Base-by-base conservation (phyloP, 768 basidiomycete species). In the Pholiota conissans region DNA sequence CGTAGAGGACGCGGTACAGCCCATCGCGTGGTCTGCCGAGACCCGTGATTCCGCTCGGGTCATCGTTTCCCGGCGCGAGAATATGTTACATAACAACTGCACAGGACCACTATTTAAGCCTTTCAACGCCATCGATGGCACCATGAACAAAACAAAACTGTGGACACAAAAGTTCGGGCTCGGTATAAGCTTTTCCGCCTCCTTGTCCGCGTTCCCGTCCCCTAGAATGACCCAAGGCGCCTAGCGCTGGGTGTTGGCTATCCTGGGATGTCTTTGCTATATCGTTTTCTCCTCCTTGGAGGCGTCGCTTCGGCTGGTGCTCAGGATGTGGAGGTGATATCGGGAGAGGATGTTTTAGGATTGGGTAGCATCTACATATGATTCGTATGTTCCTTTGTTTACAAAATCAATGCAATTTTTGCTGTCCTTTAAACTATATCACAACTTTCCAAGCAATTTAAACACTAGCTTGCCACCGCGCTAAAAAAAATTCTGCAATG, bases 171-270 rank as follows among this genome's bases (percentile, higher is more conserved):
- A 93, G 91, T 93, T 93, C 91, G 91, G 89, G 83, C 91, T 81
- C 70, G 90, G 87, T 75, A 71, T 75, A 79, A 87, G 84, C 83
- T 82, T 74, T 80, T 83, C 86, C 87, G 85, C 83, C 83, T 91
- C 85, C 90, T 85, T 84, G 90, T 84, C 88, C 91, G 91, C 91
- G 91, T 93, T 91, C 90, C 90, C 89, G 90, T 91, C 87, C 84
- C 81, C 89, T 79, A 91, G 82, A 91, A 35, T 60, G 67, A 84
- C 57, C 71, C 72, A 73, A 76, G 71, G 69, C 69, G 58, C 30
- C 65, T 55, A 14, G 65, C 69, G 65, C 69, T 63, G 74, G 74
- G 47, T 72, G 62, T 66, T 71, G 65, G 24, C 56, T 62, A 65
- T 61, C 67, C 62, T 71, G 59, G 64, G 63, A 59, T 66, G 64